A percentile compares a stretch with the other conserved stretches of the same genome.
phyloP scores from a whole-genome alignment of 495 filamentous ascomycete species.

The Podospora didyma region DNA sequence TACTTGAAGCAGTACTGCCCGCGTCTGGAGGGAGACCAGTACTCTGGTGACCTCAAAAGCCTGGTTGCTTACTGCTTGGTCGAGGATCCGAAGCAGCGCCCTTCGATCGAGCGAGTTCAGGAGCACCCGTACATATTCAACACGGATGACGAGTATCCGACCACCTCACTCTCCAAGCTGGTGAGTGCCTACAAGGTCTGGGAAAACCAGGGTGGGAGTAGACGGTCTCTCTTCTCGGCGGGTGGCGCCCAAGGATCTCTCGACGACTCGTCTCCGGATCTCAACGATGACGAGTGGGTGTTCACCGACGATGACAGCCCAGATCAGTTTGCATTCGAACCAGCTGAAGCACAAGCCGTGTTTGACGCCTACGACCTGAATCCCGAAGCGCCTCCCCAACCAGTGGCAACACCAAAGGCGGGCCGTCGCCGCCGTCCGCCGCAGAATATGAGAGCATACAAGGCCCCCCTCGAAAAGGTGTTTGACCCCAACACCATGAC shows the following conservation, averaged over 20 bases:
- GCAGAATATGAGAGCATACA: conserved; percentile 11
- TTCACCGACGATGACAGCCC: conserved; percentile 3
- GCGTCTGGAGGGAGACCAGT: conserved; percentile 10
- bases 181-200: conserved; percentile 13
- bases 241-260: conserved; percentile 11
- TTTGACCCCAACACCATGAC: conserved; percentile 16
- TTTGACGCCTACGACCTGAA: conserved; percentile 7
- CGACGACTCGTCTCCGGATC: background rate
- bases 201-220: conserved; percentile 11
- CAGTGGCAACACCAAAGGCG: background rate
- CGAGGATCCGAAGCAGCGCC: conserved; percentile 10
- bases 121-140: conserved; percentile 10
- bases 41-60: conserved; percentile 8
- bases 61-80: conserved; percentile 13
- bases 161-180: conserved; percentile 9
- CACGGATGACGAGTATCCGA: conserved; percentile 8
- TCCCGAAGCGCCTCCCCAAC: background rate
- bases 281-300: conserved; percentile 6
- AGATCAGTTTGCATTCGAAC: conserved; percentile 3
- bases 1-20: conserved; percentile 11
- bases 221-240: conserved; percentile 13
- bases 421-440: conserved; percentile 1
- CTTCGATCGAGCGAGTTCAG: conserved; percentile 10
- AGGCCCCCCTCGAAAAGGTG: conserved; percentile 10
- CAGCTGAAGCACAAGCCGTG: conserved; percentile 3